phyloP scores from a whole-genome alignment of 225 moss, liverwort and hornwort species.

The Sphagnum tenellum region DNA sequence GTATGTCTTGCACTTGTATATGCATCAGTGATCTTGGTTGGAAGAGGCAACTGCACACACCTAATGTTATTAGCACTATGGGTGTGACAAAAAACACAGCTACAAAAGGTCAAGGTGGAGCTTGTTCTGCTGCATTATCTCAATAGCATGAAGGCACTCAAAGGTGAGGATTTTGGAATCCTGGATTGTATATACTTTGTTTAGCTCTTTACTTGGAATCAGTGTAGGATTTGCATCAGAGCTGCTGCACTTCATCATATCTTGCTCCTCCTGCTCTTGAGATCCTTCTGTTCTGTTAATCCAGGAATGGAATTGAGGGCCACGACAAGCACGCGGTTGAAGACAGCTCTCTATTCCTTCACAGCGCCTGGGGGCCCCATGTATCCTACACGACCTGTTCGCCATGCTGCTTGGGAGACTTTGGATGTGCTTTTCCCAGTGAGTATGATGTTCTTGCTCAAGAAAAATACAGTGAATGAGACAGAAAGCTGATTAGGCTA shows the following conservation, averaged over 20 bases:
- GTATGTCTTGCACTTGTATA: no score
- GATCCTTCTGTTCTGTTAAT: background rate
- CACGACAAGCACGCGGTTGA: conserved; percentile 81
- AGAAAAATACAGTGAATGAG: no score
- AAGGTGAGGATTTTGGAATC: conserved; percentile 30
- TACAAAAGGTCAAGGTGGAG: conserved; percentile 97
- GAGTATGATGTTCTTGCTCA: no score
- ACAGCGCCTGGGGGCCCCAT: conserved; percentile 95
- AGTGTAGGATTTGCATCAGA: no score
- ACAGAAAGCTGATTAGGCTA: no score
- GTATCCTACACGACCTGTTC: conserved; percentile 91
- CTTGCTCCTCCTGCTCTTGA: no score
- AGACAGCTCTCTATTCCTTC: conserved; percentile 81
- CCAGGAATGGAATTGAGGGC: conserved; percentile 73
- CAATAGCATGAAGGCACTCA: conserved; percentile 67
- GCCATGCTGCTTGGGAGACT: conserved; percentile 94
- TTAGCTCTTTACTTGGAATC: no score
- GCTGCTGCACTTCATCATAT: no score
- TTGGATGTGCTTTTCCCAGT: conserved; percentile 88
- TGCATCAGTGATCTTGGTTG: no score
- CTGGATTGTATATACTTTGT: no score
- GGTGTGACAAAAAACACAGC: conserved; percentile 22
- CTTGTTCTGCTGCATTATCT: conserved; percentile 87
- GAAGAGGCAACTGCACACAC: no score
- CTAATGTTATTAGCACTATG: no score